Evolutionary conservation across 2,329 filamentous ascomycete genomes (phyloP), one percentile per base, ranked within the genome.

Genomic region (Orbilia javanica): DNA sequence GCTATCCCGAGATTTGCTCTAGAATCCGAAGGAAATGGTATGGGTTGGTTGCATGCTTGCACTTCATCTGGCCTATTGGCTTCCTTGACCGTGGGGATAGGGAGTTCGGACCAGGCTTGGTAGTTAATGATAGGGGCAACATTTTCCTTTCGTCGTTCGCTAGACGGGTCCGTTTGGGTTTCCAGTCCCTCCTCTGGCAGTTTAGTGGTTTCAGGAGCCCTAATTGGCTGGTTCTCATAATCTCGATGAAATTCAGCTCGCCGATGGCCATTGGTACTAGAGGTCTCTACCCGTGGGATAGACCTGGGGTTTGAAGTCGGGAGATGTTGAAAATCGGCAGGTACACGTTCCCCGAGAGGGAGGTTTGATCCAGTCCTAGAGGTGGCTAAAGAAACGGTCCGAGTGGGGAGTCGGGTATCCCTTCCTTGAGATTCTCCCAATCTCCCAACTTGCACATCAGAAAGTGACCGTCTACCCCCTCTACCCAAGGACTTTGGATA

Each of bases 101-200:
- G 3, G 44, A 36, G 31, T 7, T 48, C 36, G 6, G 36, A 1
- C 15, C n/a, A 31, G 13, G 20, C 1, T 22, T 62, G 52, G 13
- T 62, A 39, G 20, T 11, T 63, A 29, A 46, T 18, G 6, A 11
- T 20, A 1, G 72, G 72, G 6, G 72, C 72, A 1, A 76, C 29
- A 60, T 76, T 76, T 29, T 76, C 72, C 20, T 76, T 76, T 13
- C n/a, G 36, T 48, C 52, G 39, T 52, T 68, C 71, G 18, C 7
- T 20, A 4, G 52, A 48, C 22, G 15, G 11, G 27, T 69, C n/a
- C 18, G 10, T 27, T 25, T 69, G 66, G 3, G 18, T 1, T 31
- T 48, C 42, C 29, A 25, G 18, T 2, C 11, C n/a, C 5, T 36
- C 22, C 15, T 48, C 39, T 29, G 22, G 25, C 15, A n/a, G 7